Evolutionary conservation across 345 rosid species (phyloP), one percentile per base, ranked within the genome.

Genomic region (Crucihimalaya himalaica): DNA sequence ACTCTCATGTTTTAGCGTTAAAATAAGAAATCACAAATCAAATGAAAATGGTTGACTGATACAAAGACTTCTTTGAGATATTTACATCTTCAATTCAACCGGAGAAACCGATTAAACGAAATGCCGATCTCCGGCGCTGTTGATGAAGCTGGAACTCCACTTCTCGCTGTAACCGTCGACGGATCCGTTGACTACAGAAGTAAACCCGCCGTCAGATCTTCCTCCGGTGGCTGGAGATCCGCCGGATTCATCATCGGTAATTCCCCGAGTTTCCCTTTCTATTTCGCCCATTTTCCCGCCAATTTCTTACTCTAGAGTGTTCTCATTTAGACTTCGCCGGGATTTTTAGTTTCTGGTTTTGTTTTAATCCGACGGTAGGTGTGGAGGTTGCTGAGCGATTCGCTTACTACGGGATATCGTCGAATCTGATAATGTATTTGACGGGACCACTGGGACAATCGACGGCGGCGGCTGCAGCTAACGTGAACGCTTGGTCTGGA

Each of bases 341-440:
- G 10, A 1, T 1, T 28, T 10, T 6, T 28, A 7, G 32, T 23
- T 25, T 2, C 16, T 64, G 35, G 21, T 31, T 40, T 53, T 61
- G 19, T 28, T 56, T 20, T 35, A 50, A 13, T n/a, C 29, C 47
- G 72, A 66, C 13, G 42, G 19, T 56, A 83, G 85, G 75, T 19
- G 86, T 83, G 59, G 89, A 86, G 71, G 79, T 83, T 10, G 85
- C 82, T 3, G 89, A 86, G 76, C 82, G 87, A 15, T 83, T 82
- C 58, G 84, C 85, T 21, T 82, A 58, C 60, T 82, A 73, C 14
- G 89, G 89, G 0, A 82, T 83, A 35, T 59, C 62, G 2, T 83
- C 89, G 70, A 83, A 83, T 37, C 82, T 86, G 40, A 78, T 86
- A 4, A 81, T 61, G 18, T 85, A 70, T 40, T 62, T 83, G 76